These are phyloP conservation scores for Penicillium hordei DNA, from an alignment of 2,329 filamentous ascomycete genomes.

Conservation along the genomic window DNA sequence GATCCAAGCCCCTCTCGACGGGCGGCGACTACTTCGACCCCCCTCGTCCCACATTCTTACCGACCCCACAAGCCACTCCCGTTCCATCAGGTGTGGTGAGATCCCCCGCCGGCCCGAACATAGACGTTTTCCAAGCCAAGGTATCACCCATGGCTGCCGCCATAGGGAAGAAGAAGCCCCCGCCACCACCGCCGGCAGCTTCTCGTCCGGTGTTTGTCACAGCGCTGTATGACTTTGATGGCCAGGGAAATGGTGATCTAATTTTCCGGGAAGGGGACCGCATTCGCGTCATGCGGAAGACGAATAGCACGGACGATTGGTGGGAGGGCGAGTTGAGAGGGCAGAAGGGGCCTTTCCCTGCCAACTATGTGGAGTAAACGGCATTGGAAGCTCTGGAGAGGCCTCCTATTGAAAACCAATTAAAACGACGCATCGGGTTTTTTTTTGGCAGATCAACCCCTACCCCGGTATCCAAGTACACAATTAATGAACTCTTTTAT, in stretches of 20 bases:
- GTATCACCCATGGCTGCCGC: constrained; percentile 10
- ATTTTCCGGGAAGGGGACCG: constrained; percentile 73
- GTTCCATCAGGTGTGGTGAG: constrained; percentile 9
- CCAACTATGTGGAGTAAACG: constrained; percentile 68
- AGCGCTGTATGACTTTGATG: constrained; percentile 73
- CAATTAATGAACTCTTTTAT: background rate
- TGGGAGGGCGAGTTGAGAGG: constrained; percentile 78
- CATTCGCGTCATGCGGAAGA: constrained; percentile 76
- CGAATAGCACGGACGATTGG: constrained; percentile 79
- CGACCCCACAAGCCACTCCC: constrained; percentile 8
- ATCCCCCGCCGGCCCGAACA: constrained; percentile 37
- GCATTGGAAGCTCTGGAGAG: background rate
- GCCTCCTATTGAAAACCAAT: background rate
- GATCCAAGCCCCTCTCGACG: constrained; percentile 16
- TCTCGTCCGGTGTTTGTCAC: constrained; percentile 61
- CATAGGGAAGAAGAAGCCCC: constrained; percentile 72
- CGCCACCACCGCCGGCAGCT: constrained; percentile 65
- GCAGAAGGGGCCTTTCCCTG: constrained; percentile 70
- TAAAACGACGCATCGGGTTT: background rate
- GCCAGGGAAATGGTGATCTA: constrained; percentile 68
- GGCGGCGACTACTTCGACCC: constrained; percentile 19
- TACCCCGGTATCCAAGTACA: background rate
- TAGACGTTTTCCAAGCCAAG: constrained; percentile 22
- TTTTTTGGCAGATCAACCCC: background rate
- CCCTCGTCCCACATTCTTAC: constrained; percentile 7